Conservation (phyloP, 345 rosid species). For the Gossypium stocksii region DNA sequence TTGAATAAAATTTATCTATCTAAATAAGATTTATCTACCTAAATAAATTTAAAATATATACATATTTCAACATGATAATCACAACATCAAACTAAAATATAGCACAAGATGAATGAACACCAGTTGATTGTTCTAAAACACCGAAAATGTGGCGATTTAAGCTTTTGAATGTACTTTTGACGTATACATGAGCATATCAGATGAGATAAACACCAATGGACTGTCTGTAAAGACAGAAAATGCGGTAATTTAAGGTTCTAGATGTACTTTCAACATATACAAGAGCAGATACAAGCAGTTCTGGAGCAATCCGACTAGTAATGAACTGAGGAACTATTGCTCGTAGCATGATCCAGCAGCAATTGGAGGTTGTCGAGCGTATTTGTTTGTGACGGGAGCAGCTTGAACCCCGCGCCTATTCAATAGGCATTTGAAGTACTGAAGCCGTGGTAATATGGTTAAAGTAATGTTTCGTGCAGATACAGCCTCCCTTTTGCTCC, state of each 20-base stretch:
- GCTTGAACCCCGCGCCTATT: conserved; percentile 76
- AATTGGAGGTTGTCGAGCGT: conserved; percentile 58
- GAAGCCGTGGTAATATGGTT: conserved; percentile 64
- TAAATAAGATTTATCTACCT: too few species aligned
- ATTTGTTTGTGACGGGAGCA: conserved; percentile 61
- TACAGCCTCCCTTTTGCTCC: conserved; percentile 68
- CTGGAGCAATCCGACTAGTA: neutral
- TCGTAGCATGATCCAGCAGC: conserved; percentile 82
- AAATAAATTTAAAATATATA: too few species aligned
- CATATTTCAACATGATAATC: too few species aligned
- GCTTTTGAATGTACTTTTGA: neutral
- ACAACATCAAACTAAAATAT: neutral
- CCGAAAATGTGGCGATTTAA: neutral
- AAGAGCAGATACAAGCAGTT: neutral
- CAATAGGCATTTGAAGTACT: conserved; percentile 84
- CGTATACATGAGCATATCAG: neutral
- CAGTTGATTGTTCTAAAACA: neutral
- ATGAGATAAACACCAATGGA: neutral
- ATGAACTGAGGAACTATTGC: conserved; percentile 38
- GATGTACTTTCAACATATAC: neutral
- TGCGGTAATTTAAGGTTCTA: neutral
- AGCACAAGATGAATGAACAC: neutral
- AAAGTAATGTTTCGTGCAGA: conserved; percentile 39
- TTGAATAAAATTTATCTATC: too few species aligned
- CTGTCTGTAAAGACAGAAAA: neutral